Percentiles rank a stretch among this genome's conserved stretches.
These are phyloP conservation scores for Suhomyces chickasaworum DNA, from an alignment of 1,139 yeast species.

Conservation along the genomic window DNA sequence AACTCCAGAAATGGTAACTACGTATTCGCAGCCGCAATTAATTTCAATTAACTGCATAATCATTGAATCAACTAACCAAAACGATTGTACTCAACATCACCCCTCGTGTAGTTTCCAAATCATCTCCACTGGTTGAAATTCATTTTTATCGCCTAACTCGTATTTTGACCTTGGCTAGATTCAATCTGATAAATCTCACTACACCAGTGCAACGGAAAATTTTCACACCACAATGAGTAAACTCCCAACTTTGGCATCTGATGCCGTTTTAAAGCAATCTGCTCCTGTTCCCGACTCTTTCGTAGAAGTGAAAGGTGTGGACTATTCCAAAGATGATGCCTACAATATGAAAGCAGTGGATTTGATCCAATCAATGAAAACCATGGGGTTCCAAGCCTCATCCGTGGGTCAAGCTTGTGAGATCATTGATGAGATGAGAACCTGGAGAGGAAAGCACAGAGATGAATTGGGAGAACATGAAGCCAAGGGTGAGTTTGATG, in stretches of 20 bases:
- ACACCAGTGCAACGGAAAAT: constrained; percentile 4
- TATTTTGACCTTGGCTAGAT: background rate
- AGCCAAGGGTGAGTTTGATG: constrained; percentile 75
- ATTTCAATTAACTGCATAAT: too few species aligned
- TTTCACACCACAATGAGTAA: constrained; percentile 16
- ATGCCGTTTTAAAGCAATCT: constrained; percentile 87
- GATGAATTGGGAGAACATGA: constrained; percentile 69
- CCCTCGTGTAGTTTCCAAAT: too few species aligned
- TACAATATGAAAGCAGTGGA: constrained; percentile 76
- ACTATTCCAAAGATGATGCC: constrained; percentile 72
- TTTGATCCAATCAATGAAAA: constrained; percentile 76
- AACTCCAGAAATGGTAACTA: too few species aligned
- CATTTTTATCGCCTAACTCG: background rate
- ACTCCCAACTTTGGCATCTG: constrained; percentile 68
- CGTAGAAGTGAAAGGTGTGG: constrained; percentile 80
- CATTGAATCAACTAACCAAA: too few species aligned
- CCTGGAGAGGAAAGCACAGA: constrained; percentile 82
- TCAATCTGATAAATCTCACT: constrained; percentile 1
- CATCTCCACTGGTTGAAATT: too few species aligned
- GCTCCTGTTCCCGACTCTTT: constrained; percentile 83
- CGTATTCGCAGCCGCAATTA: constrained; percentile 1
- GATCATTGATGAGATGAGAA: constrained; percentile 85
- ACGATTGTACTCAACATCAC: too few species aligned
- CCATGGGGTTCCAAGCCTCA: constrained; percentile 98
- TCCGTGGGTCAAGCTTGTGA: constrained; percentile 86